These are phyloP conservation scores for Podospora australis DNA, from an alignment of 495 filamentous ascomycete genomes.

Conservation along the genomic window DNA sequence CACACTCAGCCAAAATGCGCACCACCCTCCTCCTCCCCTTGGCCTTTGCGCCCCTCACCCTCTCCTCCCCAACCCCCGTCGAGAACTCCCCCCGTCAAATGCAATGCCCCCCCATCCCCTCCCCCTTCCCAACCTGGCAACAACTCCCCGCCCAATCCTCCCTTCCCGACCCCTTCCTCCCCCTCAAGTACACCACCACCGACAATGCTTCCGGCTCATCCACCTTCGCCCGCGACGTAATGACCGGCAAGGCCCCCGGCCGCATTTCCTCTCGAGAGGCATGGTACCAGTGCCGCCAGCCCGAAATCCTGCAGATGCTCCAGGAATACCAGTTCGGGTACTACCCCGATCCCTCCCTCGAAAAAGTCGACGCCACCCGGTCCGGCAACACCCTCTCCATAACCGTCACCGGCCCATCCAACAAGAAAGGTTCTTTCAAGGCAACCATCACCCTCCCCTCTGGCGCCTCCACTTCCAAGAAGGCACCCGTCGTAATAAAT, in stretches of 20 bases:
- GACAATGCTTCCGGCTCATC: constrained; percentile 28
- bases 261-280: constrained; percentile 40
- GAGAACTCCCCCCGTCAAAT: constrained; percentile 7
- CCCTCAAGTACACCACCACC: constrained; percentile 38
- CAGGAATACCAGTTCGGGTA: constrained; percentile 52
- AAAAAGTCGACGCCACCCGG: constrained; percentile 45
- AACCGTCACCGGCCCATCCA: constrained; percentile 35
- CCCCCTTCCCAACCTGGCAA: constrained; percentile 36
- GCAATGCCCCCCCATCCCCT: constrained; percentile 31
- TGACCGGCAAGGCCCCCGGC: constrained; percentile 33
- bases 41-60: neutral
- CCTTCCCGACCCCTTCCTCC: constrained; percentile 45
- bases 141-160: constrained; percentile 36
- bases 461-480: constrained; percentile 28
- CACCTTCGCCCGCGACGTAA: constrained; percentile 31
- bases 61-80: neutral
- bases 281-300: constrained; percentile 47
- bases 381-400: constrained; percentile 44
- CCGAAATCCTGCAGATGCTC: constrained; percentile 45
- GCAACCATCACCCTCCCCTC: constrained; percentile 40
- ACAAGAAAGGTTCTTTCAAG: constrained; percentile 40
- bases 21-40: neutral
- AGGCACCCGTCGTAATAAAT: constrained; percentile 47
- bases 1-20: neutral
- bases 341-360: constrained; percentile 45